These are phyloP conservation scores for Myriosclerotinia scirpicola DNA, from an alignment of 2,329 filamentous ascomycete genomes.

Conservation along the genomic window DNA sequence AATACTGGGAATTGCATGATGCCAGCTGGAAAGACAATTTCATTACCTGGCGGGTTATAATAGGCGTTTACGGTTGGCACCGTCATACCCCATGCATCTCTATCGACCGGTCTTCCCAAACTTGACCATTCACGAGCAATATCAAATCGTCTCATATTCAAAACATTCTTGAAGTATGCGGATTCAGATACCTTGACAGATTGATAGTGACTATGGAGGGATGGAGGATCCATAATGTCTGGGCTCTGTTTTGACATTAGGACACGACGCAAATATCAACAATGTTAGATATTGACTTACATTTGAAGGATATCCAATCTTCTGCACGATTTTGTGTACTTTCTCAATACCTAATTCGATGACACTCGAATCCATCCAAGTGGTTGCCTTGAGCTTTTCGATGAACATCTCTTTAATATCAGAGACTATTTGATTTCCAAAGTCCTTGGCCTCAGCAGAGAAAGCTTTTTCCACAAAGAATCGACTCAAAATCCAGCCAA, in stretches of 20 bases:
- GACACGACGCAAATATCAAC: background rate
- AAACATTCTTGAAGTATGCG: constrained; percentile 58
- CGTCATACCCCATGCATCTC: constrained; percentile 60
- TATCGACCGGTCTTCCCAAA: constrained; percentile 60
- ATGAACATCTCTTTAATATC: constrained; percentile 69
- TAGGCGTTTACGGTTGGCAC: constrained; percentile 65
- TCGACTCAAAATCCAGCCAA: constrained; percentile 68
- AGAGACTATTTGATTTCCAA: constrained; percentile 68
- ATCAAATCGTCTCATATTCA: constrained; percentile 52
- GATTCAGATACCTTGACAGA: constrained; percentile 51
- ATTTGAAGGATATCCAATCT: constrained; percentile 66
- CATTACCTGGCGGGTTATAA: constrained; percentile 56
- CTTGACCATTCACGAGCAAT: constrained; percentile 54
- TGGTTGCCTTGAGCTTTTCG: constrained; percentile 56
- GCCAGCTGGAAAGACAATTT: constrained; percentile 67
- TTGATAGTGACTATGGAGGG: constrained; percentile 57
- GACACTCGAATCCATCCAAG: constrained; percentile 66
- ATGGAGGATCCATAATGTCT: constrained; percentile 58
- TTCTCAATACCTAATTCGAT: constrained; percentile 61
- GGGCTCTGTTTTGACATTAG: constrained; percentile 46
- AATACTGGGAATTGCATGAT: constrained; percentile 71
- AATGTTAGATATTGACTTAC: constrained; percentile 22
- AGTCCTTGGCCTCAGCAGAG: constrained; percentile 62
- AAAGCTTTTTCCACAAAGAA: constrained; percentile 72
- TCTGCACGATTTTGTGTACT: constrained; percentile 65